phyloP scores from a whole-genome alignment of 2,329 filamentous ascomycete genomes.

The Curvularia sp. region DNA sequence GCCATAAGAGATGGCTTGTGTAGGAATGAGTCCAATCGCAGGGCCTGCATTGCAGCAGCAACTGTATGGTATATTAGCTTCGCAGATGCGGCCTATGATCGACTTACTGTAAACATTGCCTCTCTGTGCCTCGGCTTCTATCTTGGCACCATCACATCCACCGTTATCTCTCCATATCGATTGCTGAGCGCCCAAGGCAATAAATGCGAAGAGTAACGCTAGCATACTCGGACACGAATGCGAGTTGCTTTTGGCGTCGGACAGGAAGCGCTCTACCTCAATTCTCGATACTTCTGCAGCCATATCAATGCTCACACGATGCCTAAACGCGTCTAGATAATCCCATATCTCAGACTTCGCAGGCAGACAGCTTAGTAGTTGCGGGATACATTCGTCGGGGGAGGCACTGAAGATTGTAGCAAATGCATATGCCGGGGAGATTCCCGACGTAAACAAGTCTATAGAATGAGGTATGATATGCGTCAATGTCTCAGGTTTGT shows the following conservation, averaged over 20 bases:
- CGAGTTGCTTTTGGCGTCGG: conserved; percentile 53
- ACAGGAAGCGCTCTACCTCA: conserved; percentile 57
- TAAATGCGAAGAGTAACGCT: conserved; percentile 57
- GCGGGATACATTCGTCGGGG: conserved; percentile 45
- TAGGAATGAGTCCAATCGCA: conserved; percentile 58
- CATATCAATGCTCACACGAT: conserved; percentile 53
- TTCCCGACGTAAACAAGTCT: conserved; percentile 53
- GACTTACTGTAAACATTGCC: conserved; percentile 58
- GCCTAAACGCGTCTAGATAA: conserved; percentile 54
- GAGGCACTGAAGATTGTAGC: conserved; percentile 53
- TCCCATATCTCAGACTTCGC: conserved; percentile 49
- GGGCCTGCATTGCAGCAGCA: conserved; percentile 59
- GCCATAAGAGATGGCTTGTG: conserved; percentile 56
- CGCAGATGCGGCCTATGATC: neutral
- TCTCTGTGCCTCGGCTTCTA: conserved; percentile 47
- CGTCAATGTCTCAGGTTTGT: conserved; percentile 49
- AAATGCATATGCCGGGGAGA: conserved; percentile 54
- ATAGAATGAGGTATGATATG: conserved; percentile 53
- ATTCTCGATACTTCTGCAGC: conserved; percentile 54
- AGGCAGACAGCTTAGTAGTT: conserved; percentile 52
- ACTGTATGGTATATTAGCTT: conserved; percentile 43
- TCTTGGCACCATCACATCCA: conserved; percentile 45
- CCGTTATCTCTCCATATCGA: conserved; percentile 54
- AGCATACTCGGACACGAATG: conserved; percentile 57
- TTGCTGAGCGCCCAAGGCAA: conserved; percentile 58